Percentiles rank a stretch among this genome's conserved stretches.
Conservation (phyloP, 2,329 filamentous ascomycete species). For the Alternaria consortialis region DNA sequence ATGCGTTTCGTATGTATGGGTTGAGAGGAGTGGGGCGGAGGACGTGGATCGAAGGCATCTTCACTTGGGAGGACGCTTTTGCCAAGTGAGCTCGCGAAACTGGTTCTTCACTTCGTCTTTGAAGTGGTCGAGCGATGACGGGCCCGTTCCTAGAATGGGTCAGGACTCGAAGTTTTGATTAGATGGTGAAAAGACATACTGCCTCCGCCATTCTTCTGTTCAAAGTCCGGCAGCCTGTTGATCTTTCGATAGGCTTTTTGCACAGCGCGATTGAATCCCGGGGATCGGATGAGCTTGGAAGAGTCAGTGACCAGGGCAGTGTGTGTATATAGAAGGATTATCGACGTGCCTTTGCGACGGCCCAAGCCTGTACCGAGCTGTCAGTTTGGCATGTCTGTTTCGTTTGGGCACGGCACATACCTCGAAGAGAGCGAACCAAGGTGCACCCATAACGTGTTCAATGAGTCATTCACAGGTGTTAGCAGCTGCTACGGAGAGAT, state of each 20-base stretch:
- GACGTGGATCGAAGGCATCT: conserved; percentile 3
- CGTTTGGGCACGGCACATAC: conserved; percentile 27
- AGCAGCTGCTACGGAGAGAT: conserved; percentile 7
- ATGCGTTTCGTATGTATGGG: background rate
- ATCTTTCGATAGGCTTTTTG: conserved; percentile 60
- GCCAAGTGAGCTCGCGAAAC: conserved; percentile 51
- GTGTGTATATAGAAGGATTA: background rate
- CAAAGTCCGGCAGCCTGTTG: conserved; percentile 56
- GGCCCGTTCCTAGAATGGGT: conserved; percentile 39
- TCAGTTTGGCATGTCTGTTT: conserved; percentile 25
- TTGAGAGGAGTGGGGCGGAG: conserved; percentile 2
- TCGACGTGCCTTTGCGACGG: conserved; percentile 46
- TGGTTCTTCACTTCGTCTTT: conserved; percentile 63
- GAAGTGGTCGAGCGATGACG: conserved; percentile 61
- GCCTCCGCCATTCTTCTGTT: conserved; percentile 53
- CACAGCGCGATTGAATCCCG: conserved; percentile 64
- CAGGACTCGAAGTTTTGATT: background rate
- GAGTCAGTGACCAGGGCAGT: background rate
- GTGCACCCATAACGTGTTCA: conserved; percentile 31
- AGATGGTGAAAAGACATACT: conserved; percentile 50
- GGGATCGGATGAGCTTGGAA: conserved; percentile 61
- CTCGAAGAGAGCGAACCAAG: conserved; percentile 47
- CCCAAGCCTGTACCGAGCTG: conserved; percentile 47
- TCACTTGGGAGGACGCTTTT: conserved; percentile 44
- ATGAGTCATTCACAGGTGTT: background rate